Evolutionary conservation across 1,284 basidiomycete genomes (phyloP).

Genomic region (Marasmius tenuissimus): DNA sequence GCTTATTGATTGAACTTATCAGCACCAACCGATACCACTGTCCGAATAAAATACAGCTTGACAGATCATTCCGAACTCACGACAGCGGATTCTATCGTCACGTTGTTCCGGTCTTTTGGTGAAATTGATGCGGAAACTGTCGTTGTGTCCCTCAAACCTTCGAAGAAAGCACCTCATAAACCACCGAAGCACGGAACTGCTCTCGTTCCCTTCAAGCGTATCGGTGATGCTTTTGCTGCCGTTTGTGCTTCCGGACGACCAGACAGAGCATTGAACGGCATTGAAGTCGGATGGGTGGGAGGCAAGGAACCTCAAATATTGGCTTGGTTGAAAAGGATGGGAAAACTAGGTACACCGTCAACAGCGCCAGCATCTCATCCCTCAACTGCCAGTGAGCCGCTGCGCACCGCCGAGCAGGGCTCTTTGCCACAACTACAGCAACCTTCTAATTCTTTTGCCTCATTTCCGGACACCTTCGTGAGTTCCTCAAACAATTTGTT

Average conservation of each 20-base stretch:
- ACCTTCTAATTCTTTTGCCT: constrained; percentile 36
- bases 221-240: constrained; percentile 71
- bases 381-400: neutral
- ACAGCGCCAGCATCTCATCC: constrained; percentile 2
- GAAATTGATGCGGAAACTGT: constrained; percentile 59
- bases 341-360: constrained; percentile 49
- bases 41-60: constrained; percentile 67
- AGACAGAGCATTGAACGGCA: constrained; percentile 50
- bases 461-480: constrained; percentile 63
- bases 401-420: constrained; percentile 17
- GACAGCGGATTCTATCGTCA: constrained; percentile 47
- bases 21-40: constrained; percentile 71
- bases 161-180: constrained; percentile 52
- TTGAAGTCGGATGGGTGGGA: constrained; percentile 69
- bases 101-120: constrained; percentile 61
- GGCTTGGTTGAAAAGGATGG: constrained; percentile 72
- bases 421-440: constrained; percentile 30
- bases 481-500: constrained; percentile 23
- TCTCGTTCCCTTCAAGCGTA: constrained; percentile 70
- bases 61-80: constrained; percentile 56
- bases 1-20: constrained; percentile 23
- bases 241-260: constrained; percentile 58
- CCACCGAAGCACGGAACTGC: constrained; percentile 66
- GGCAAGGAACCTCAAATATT: constrained; percentile 76
- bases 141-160: constrained; percentile 62